Conservation (phyloP, 2,329 filamentous ascomycete species). For the Curvularia lunata region DNA sequence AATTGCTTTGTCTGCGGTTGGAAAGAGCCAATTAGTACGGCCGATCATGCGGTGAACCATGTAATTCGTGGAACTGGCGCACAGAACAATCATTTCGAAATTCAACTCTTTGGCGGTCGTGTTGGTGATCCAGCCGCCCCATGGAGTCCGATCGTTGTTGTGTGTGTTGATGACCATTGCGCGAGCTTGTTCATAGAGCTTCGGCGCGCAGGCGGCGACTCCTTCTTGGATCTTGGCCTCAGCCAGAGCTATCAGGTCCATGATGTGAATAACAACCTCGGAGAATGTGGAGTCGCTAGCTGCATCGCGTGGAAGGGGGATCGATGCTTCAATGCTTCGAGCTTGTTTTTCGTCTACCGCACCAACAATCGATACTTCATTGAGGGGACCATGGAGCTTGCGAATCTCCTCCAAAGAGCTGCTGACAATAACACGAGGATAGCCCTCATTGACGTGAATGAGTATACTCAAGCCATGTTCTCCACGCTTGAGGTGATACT, state of each 20-base stretch:
- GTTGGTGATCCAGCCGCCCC: neutral
- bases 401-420: neutral
- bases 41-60: neutral
- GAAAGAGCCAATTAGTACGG: neutral
- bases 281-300: neutral
- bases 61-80: neutral
- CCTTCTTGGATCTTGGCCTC: neutral
- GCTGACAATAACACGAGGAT: neutral
- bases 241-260: neutral
- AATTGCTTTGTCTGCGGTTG: neutral
- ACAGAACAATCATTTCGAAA: neutral
- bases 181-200: neutral
- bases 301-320: neutral
- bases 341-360: neutral
- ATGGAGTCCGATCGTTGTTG: neutral
- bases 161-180: neutral
- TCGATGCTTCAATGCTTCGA: neutral
- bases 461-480: neutral
- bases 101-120: neutral
- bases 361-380: neutral
- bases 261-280: neutral
- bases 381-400: neutral
- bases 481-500: neutral
- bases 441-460: neutral
- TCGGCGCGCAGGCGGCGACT: neutral